Evolutionary conservation across 2,329 filamentous ascomycete genomes (phyloP).

Genomic region (Trichoderma sp.): DNA sequence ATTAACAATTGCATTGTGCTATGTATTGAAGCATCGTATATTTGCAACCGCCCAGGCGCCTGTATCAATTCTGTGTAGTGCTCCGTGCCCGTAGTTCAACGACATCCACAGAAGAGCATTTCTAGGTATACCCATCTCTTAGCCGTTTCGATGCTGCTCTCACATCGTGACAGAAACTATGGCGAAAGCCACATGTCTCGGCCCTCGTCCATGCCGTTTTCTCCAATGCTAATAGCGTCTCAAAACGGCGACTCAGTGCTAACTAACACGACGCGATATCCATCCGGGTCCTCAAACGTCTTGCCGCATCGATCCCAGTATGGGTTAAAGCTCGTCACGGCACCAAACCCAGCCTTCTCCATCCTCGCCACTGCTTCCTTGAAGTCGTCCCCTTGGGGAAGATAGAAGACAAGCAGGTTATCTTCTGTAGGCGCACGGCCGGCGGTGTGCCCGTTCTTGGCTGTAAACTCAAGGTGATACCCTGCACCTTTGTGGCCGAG

Average conservation of each 20-base stretch:
- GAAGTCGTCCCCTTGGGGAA: constrained; percentile 36
- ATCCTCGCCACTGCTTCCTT: constrained; percentile 36
- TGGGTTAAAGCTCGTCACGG: constrained; percentile 44
- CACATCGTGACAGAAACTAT: not conserved
- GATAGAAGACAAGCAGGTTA: constrained; percentile 48
- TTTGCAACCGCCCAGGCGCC: not conserved
- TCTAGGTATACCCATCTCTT: not conserved
- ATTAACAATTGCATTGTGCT: not conserved
- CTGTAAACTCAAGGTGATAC: constrained; percentile 49
- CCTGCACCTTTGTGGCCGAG: constrained; percentile 39
- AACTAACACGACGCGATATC: constrained; percentile 46
- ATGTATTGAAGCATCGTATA: not conserved
- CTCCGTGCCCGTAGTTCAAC: not conserved
- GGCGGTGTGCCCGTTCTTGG: constrained; percentile 36
- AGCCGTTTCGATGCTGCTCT: not conserved
- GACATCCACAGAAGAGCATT: not conserved
- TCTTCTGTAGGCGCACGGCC: constrained; percentile 44
- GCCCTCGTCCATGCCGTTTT: not conserved
- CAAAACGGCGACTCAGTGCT: constrained; percentile 29
- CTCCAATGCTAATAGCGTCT: not conserved
- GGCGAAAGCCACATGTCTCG: not conserved
- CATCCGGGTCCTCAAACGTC: constrained; percentile 49
- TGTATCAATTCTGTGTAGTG: not conserved
- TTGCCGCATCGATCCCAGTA: constrained; percentile 48
- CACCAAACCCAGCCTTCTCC: constrained; percentile 36